These are phyloP conservation scores for Penicillium nucicola DNA, from an alignment of 495 filamentous ascomycete genomes.

Conservation along the genomic window DNA sequence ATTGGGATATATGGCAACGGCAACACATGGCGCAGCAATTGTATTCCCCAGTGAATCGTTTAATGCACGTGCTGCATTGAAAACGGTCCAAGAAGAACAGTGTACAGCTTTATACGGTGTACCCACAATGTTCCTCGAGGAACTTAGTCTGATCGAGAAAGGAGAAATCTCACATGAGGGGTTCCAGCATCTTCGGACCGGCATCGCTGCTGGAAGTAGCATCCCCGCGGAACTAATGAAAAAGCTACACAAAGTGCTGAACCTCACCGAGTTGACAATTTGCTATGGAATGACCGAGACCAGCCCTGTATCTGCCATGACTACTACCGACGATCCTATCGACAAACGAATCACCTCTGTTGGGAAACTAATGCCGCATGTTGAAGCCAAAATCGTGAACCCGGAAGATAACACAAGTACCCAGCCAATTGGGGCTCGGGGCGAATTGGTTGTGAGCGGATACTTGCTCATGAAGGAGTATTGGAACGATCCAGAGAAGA, in stretches of 20 bases:
- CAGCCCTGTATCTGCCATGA: constrained; percentile 88
- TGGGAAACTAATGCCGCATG: constrained; percentile 76
- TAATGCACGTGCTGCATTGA: constrained; percentile 69
- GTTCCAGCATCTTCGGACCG: constrained; percentile 73
- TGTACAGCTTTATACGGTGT: constrained; percentile 91
- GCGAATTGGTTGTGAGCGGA: constrained; percentile 81
- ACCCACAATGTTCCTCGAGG: constrained; percentile 93
- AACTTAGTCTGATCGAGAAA: constrained; percentile 67
- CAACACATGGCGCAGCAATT: constrained; percentile 79
- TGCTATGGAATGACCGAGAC: constrained; percentile 99
- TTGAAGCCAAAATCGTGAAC: constrained; percentile 79
- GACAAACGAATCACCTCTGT: constrained; percentile 76
- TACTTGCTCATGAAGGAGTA: constrained; percentile 92
- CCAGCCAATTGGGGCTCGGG: constrained; percentile 61
- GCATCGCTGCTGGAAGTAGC: constrained; percentile 85
- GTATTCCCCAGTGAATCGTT: constrained; percentile 88
- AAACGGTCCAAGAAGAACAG: constrained; percentile 67
- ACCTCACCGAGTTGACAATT: constrained; percentile 82
- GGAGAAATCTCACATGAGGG: constrained; percentile 51
- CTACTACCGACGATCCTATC: constrained; percentile 74
- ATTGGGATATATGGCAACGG: constrained; percentile 91
- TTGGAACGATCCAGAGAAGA: constrained; percentile 68
- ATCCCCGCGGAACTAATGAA: constrained; percentile 85
- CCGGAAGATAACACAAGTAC: constrained; percentile 52
- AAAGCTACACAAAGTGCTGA: constrained; percentile 69